Percentiles rank a stretch among this genome's conserved stretches.
Evolutionary conservation across 2,329 filamentous ascomycete species (phyloP).

Genomic region (Arthrobotrys conoides): DNA sequence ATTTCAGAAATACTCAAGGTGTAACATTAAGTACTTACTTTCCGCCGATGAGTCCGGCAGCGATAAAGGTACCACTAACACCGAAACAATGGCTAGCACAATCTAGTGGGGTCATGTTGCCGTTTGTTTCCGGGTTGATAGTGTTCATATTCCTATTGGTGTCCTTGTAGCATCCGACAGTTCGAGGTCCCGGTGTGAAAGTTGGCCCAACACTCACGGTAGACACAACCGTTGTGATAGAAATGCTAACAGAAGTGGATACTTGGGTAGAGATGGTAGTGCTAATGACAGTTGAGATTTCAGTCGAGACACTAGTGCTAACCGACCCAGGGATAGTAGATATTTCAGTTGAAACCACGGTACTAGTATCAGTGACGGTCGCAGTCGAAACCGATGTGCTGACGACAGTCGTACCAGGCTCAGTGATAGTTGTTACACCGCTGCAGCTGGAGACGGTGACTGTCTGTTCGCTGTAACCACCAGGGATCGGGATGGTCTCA

Average conservation of each 20-base stretch:
- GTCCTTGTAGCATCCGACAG: not conserved
- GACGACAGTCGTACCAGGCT: not conserved
- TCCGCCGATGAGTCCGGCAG: not conserved
- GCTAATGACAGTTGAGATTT: not conserved
- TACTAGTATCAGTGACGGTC: not conserved
- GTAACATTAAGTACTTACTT: not conserved
- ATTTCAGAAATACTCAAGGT: not conserved
- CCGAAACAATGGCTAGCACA: not conserved
- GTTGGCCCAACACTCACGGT: not conserved
- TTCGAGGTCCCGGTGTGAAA: not conserved
- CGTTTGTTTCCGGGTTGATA: not conserved
- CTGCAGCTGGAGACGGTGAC: too few relatives aligned
- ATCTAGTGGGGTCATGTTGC: not conserved
- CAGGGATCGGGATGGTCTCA: not conserved
- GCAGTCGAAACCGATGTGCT: not conserved
- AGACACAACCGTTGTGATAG: not conserved
- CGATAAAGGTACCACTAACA: not conserved
- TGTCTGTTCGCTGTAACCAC: too few relatives aligned
- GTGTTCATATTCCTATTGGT: not conserved
- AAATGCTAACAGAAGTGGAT: too few relatives aligned
- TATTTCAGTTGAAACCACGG: not conserved
- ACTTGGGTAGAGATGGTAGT: not conserved
- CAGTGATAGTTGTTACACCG: not conserved
- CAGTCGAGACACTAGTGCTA: not conserved
- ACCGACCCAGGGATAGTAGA: not conserved